Conservation (phyloP, 1,139 yeast species). For the Scheffersomyces illinoinensis region DNA sequence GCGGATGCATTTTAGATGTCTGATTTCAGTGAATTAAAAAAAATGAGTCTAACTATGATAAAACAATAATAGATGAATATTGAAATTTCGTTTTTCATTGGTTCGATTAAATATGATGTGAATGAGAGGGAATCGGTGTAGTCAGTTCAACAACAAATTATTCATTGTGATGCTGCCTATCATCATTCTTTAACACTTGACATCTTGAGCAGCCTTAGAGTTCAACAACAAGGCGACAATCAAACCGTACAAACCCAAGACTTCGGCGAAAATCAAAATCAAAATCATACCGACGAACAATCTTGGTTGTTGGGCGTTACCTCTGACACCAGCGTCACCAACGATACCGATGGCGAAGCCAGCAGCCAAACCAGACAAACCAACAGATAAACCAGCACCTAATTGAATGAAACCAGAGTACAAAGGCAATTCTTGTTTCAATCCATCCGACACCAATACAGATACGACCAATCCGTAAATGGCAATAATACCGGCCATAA, state of each 20-base stretch:
- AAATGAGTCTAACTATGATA: not conserved
- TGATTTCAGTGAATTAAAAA: not conserved
- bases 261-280: slow-evolving; percentile 98
- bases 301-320: slow-evolving; percentile 94
- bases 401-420: slow-evolving; percentile 97
- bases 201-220: slow-evolving; percentile 96
- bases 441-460: slow-evolving; percentile 88
- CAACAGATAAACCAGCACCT: slow-evolving; percentile 98
- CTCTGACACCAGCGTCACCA: slow-evolving; percentile 99
- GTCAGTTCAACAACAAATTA: not conserved
- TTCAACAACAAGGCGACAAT: slow-evolving; percentile 96
- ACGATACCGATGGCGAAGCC: slow-evolving; percentile 98
- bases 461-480: slow-evolving; percentile 98
- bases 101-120: not conserved
- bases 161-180: not conserved
- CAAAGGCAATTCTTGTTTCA: slow-evolving; percentile 87
- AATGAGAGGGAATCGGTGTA: not conserved
- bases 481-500: slow-evolving; percentile 99
- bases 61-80: not conserved
- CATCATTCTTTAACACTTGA: slow-evolving; percentile 55
- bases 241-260: slow-evolving; percentile 94
- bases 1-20: not conserved
- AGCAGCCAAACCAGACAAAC: slow-evolving; percentile 95
- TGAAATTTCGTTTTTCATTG: not conserved
- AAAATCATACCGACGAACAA: slow-evolving; percentile 96